Conservation (phyloP, 768 basidiomycete species). For the Hypholoma sublateritium region DNA sequence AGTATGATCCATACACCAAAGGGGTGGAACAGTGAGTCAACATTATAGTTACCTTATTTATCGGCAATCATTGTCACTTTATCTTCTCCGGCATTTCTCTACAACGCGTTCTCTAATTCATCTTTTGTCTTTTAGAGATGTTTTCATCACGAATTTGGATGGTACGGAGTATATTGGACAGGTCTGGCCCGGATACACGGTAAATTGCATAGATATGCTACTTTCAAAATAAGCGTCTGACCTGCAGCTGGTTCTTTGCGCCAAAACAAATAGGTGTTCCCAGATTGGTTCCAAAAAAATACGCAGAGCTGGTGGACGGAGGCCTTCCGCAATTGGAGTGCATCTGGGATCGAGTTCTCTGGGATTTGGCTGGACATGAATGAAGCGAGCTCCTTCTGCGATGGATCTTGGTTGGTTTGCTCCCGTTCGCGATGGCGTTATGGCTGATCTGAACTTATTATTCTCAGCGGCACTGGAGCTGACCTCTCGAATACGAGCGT, state of each 20-base stretch:
- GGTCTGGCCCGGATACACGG: slow-evolving; percentile 79
- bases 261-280: slow-evolving; percentile 23
- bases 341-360: slow-evolving; percentile 28
- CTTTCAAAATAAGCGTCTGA: slow-evolving; percentile 1
- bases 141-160: slow-evolving; percentile 76
- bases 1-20: slow-evolving; percentile 69
- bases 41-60: background rate
- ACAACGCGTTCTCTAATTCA: background rate
- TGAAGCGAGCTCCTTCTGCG: slow-evolving; percentile 34
- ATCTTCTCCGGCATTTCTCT: no score
- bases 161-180: slow-evolving; percentile 70
- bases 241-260: background rate
- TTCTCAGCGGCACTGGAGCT: slow-evolving; percentile 52
- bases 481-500: slow-evolving; percentile 54
- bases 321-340: slow-evolving; percentile 30
- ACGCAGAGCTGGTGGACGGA: slow-evolving; percentile 33
- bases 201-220: slow-evolving; percentile 19
- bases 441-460: slow-evolving; percentile 4
- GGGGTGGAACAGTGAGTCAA: slow-evolving; percentile 52
- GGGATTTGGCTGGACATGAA: slow-evolving; percentile 37
- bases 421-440: background rate
- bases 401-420: slow-evolving; percentile 32
- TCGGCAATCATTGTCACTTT: background rate
- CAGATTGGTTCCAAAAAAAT: slow-evolving; percentile 31
- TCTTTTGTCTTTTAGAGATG: slow-evolving; percentile 38